Percentiles rank a stretch among this genome's conserved stretches.
These are phyloP conservation scores for Tremellales sp. DNA, from an alignment of 1,284 basidiomycete genomes.

Conservation along the genomic window DNA sequence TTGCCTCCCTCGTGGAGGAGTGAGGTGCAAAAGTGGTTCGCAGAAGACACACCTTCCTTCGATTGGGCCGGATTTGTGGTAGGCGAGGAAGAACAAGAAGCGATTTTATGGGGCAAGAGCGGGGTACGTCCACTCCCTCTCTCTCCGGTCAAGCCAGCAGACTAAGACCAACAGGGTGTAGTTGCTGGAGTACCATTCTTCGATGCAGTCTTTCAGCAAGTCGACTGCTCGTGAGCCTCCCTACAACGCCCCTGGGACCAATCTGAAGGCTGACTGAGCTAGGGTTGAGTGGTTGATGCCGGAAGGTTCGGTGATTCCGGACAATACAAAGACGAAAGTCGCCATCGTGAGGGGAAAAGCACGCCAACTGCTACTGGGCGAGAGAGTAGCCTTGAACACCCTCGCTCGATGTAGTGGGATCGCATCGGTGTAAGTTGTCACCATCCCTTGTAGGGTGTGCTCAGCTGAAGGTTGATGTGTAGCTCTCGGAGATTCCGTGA, in stretches of 20 bases:
- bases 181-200: conserved; percentile 96
- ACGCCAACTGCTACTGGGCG: conserved; percentile 83
- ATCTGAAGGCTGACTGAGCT: background rate
- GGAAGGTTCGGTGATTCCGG: conserved; percentile 79
- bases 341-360: conserved; percentile 89
- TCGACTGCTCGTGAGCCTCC: conserved; percentile 76
- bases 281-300: conserved; percentile 89
- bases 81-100: conserved; percentile 80
- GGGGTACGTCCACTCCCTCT: conserved; percentile 30
- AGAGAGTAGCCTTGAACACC: conserved; percentile 89
- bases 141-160: background rate
- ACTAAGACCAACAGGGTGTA: conserved; percentile 68
- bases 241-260: background rate
- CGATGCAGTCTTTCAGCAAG: conserved; percentile 83
- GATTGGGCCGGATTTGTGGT: conserved; percentile 98
- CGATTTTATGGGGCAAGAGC: conserved; percentile 75
- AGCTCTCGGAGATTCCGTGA: conserved; percentile 64
- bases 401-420: conserved; percentile 95
- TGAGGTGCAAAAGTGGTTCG: conserved; percentile 76
- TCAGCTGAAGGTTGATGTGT: background rate
- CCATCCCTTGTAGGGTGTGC: background rate
- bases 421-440: conserved; percentile 83
- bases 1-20: conserved; percentile 87
- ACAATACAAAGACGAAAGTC: conserved; percentile 63
- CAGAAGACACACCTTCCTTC: conserved; percentile 92